A percentile compares a stretch with the other conserved stretches of the same genome.
These are phyloP conservation scores for Davidsoniella neocaledoniae DNA, from an alignment of 2,329 filamentous ascomycete genomes.

Conservation along the genomic window DNA sequence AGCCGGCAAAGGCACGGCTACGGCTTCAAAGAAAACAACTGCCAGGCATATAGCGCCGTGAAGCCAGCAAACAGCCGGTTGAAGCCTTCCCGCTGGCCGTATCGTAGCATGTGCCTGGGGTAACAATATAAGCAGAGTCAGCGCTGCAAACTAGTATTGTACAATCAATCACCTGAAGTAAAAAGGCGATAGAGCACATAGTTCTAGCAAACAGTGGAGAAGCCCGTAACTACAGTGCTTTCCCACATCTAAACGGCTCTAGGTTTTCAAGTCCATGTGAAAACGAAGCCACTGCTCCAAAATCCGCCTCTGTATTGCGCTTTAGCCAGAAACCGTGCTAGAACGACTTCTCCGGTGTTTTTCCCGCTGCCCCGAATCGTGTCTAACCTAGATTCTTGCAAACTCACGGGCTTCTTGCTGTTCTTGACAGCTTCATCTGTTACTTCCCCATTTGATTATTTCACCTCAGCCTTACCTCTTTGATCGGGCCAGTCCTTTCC, in stretches of 20 bases:
- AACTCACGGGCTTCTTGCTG: not conserved
- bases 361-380: slow-evolving; percentile 3
- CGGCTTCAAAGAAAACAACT: not conserved
- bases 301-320: not conserved
- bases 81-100: no score
- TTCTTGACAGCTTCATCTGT: not conserved
- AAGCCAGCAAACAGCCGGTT: not conserved
- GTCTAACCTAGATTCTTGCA: not conserved
- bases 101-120: not conserved
- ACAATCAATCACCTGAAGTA: not conserved
- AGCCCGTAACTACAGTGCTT: not conserved
- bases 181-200: no score
- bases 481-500: not conserved
- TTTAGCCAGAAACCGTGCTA: not conserved
- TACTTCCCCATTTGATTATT: not conserved
- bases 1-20: slow-evolving; percentile 4
- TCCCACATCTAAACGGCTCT: not conserved
- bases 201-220: no score
- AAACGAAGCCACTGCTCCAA: not conserved
- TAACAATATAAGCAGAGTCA: not conserved
- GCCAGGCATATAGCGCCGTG: not conserved
- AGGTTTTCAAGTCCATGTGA: not conserved
- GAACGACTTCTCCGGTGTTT: slow-evolving; percentile 1
- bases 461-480: not conserved
- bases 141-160: not conserved